Base-by-base conservation (phyloP, 306 rosid genomes). In the Herpetospermum pedunculosum region DNA sequence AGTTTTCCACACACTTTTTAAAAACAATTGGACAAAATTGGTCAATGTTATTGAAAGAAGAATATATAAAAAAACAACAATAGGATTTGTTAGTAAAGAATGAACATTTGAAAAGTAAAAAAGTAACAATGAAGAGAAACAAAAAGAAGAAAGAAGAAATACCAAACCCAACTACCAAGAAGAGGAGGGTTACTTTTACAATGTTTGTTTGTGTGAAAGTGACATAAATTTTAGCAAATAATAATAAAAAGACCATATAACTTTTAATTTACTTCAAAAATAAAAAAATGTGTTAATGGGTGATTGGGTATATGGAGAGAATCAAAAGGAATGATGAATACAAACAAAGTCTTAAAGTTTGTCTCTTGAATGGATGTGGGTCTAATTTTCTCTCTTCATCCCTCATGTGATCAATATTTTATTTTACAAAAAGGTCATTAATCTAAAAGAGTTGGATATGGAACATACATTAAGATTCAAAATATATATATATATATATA, bases 151-250 rank as follows among this genome's bases (percentile, higher is more conserved):
- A 15, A 13, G 15, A 54, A 54, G 62, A 26, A 26, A 11, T 54
- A 55, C 3, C 68, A 54, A 9, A 59, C 41, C 23, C 68, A 59
- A 59, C 41, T 29, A 59, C 41, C 23, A 14, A 59, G 60, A 13
- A 52, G 62, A 26, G 62, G 11, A 11, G 62, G 16, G 35, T 55
- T 55, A 12, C 40, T 15, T 58, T 58, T 58, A 58, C 19, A 58
- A 58, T 14, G 18, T 55, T 1, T 53, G 6, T 21, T 53, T 58
- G 65, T 58, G 70, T 32, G 26, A 37, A 38, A 35, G 71, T 64
- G 71, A 19, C 71, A 64, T 64, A 10, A 37, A 64, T 64, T 64
- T 64, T 64, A 64, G 71, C 15, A 58, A 29, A 58, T 5, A 62
- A 62, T 32, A 35, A 62, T 14, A 62, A 62, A 7, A 62, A 62